Conservation (phyloP, 108 stramenopile species). For the Schizochytrium sp. region DNA sequence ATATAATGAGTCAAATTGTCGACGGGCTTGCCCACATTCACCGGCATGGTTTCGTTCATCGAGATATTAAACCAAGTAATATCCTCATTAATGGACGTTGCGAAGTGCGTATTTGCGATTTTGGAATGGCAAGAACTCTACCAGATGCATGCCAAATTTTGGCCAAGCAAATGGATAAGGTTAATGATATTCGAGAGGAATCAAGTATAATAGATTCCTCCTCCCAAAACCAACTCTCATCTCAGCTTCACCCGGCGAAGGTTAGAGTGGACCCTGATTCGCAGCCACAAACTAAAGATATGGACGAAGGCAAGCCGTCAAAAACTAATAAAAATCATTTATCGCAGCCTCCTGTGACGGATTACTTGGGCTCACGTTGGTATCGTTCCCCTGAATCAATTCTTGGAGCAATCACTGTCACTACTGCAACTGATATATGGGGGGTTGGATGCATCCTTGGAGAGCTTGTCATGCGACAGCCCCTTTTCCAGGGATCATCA, state of each 20-base stretch:
- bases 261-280: too few relatives aligned
- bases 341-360: conserved; percentile 70
- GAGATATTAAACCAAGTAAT: conserved; percentile 79
- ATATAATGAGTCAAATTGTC: conserved; percentile 1
- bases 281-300: neutral
- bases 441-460: conserved; percentile 80
- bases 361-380: conserved; percentile 97
- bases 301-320: neutral
- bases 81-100: conserved; percentile 79
- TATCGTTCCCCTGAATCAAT: conserved; percentile 88
- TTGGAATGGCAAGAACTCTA: conserved; percentile 74
- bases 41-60: conserved; percentile 67
- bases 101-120: conserved; percentile 80
- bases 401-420: conserved; percentile 70
- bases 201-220: too few relatives aligned
- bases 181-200: too few relatives aligned
- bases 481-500: conserved; percentile 77
- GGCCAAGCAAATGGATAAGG: too few relatives aligned
- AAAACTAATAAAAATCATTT: too few relatives aligned
- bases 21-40: conserved; percentile 24
- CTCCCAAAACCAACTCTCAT: too few relatives aligned
- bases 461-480: conserved; percentile 73
- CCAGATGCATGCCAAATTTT: too few relatives aligned
- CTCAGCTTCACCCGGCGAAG: too few relatives aligned
- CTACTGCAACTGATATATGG: conserved; percentile 77